Conservation (phyloP, 129 eudicot genomes). For the Pulicaria dysenterica region DNA sequence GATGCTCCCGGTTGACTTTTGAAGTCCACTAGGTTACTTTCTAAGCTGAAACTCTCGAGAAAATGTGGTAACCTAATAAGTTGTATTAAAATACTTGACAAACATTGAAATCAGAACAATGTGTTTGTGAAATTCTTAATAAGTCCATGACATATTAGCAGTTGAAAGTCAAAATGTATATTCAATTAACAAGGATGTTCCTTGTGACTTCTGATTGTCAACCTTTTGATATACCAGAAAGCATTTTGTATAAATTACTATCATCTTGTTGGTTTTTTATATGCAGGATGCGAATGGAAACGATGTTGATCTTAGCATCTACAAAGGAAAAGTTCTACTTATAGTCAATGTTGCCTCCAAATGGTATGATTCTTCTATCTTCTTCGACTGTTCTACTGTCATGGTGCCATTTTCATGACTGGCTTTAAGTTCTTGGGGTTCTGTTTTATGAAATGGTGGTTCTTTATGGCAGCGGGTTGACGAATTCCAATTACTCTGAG, state of each 20-base stretch:
- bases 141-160: not conserved
- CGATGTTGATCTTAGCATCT: slow-evolving; percentile 46
- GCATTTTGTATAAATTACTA: not conserved
- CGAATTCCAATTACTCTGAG: slow-evolving; percentile 83
- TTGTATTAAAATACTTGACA: not conserved
- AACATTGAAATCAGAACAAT: not conserved
- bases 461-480: slow-evolving; percentile 69
- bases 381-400: not conserved
- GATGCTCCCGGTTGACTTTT: slow-evolving; percentile 23
- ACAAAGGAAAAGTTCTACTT: slow-evolving; percentile 64
- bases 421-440: not conserved
- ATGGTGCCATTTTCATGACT: not conserved
- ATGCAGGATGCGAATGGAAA: slow-evolving; percentile 55
- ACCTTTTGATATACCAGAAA: slow-evolving; percentile 2
- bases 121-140: not conserved
- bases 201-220: slow-evolving; percentile 4
- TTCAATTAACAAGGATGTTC: not conserved
- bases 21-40: slow-evolving; percentile 25
- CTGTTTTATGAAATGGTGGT: slow-evolving; percentile 11
- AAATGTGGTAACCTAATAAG: not conserved
- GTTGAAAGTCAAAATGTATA: slow-evolving; percentile 12
- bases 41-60: not conserved
- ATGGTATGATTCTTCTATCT: slow-evolving; percentile 40
- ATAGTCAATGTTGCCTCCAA: slow-evolving; percentile 69
- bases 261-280: not conserved